Evolutionary conservation across 176 grass and related monocot genomes (phyloP).

Genomic region (Avena sativa): DNA sequence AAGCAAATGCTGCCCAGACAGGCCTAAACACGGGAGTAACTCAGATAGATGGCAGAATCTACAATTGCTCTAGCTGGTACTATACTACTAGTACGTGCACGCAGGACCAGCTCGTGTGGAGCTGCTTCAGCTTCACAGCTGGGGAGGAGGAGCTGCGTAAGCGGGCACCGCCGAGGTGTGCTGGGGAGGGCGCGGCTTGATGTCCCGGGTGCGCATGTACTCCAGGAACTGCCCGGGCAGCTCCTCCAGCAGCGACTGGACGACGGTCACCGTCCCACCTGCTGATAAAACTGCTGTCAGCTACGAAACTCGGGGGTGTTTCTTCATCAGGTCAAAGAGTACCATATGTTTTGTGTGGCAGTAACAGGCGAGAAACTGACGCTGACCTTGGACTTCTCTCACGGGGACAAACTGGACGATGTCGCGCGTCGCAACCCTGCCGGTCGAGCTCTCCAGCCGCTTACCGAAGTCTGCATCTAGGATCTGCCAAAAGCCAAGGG

Average conservation of each 20-base stretch:
- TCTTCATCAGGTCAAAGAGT: neutral
- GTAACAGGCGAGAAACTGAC: neutral
- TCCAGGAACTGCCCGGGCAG: constrained; percentile 84
- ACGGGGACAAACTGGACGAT: constrained; percentile 98
- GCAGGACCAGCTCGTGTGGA: neutral
- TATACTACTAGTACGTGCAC: no score
- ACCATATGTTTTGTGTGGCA: neutral
- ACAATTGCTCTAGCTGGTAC: constrained; percentile 28
- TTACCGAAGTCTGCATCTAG: constrained; percentile 81
- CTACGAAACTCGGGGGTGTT: neutral
- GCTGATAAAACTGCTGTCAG: neutral
- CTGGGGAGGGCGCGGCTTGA: constrained; percentile 50
- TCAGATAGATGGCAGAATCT: constrained; percentile 13
- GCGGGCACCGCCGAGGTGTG: neutral
- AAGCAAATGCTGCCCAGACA: neutral
- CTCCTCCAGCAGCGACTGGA: constrained; percentile 89
- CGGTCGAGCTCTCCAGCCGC: constrained; percentile 82
- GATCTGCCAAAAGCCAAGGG: constrained; percentile 54
- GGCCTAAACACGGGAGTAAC: neutral
- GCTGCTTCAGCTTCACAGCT: constrained; percentile 8
- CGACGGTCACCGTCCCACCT: constrained; percentile 77
- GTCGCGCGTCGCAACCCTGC: constrained; percentile 81
- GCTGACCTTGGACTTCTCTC: constrained; percentile 74
- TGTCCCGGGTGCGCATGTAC: constrained; percentile 76
- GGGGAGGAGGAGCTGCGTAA: constrained; percentile 24